Conservation (phyloP, 2,329 filamentous ascomycete genomes). For the Botryotinia globosa region DNA sequence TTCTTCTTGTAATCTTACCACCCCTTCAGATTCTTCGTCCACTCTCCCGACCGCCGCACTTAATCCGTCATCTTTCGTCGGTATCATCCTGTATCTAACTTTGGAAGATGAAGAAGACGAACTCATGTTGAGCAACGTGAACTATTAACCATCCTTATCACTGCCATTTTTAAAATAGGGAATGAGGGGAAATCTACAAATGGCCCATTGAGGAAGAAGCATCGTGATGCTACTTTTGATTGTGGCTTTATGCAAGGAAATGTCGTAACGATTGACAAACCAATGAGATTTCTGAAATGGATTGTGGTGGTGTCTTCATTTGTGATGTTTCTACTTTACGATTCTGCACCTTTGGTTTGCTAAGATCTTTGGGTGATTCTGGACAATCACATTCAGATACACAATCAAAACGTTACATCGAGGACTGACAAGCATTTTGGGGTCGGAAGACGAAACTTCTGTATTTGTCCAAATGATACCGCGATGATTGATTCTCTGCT, state of each 20-base stretch:
- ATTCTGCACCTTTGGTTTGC: background rate
- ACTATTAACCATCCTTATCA: no score
- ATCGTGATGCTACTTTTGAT: background rate
- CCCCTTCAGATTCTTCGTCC: background rate
- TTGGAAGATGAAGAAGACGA: background rate
- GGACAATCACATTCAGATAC: background rate
- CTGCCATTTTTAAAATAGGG: background rate
- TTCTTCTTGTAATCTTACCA: background rate
- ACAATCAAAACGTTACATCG: background rate
- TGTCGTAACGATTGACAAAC: background rate
- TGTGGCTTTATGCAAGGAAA: background rate
- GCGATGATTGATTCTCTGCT: background rate
- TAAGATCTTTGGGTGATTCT: background rate
- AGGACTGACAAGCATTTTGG: background rate
- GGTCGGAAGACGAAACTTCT: background rate
- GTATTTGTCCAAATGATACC: background rate
- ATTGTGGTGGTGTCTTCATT: background rate
- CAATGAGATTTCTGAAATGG: background rate
- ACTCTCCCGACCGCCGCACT: background rate
- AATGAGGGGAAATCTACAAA: background rate
- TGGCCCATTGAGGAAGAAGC: background rate
- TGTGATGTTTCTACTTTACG: background rate
- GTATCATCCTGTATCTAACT: slow-evolving; percentile 7
- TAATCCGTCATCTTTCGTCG: background rate
- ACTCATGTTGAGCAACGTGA: slow-evolving; percentile 9